phyloP scores from a whole-genome alignment of 2,329 filamentous ascomycete species.

The Aaosphaeria pasadenensis region DNA sequence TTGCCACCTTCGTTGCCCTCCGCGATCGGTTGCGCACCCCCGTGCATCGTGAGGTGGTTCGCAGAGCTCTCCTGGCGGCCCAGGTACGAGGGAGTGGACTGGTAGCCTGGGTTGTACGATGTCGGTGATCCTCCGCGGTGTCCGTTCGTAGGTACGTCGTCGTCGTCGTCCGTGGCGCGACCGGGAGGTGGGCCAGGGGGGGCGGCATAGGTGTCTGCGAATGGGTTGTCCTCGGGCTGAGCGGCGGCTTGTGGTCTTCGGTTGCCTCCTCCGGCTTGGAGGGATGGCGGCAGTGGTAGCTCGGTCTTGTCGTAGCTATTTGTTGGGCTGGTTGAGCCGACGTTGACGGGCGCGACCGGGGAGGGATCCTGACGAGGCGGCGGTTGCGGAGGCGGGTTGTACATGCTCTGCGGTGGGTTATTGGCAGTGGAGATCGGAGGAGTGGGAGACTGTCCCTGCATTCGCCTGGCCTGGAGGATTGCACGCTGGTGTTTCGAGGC shows the following conservation, averaged over 20 bases:
- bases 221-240: slow-evolving; percentile 36
- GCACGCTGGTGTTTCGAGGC: slow-evolving; percentile 83
- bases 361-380: slow-evolving; percentile 16
- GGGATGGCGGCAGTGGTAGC: slow-evolving; percentile 21
- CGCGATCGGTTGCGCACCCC: slow-evolving; percentile 18
- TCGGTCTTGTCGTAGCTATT: slow-evolving; percentile 13
- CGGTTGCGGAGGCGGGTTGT: slow-evolving; percentile 13
- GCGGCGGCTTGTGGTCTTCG: slow-evolving; percentile 1
- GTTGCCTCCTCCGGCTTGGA: slow-evolving; percentile 21
- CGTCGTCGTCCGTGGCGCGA: slow-evolving; percentile 6
- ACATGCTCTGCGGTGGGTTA: not conserved
- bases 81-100: slow-evolving; percentile 42
- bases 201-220: slow-evolving; percentile 36
- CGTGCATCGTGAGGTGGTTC: slow-evolving; percentile 47
- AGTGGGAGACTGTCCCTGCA: slow-evolving; percentile 28
- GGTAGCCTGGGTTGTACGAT: slow-evolving; percentile 32
- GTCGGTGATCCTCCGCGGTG: slow-evolving; percentile 15
- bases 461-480: slow-evolving; percentile 58
- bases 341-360: slow-evolving; percentile 16
- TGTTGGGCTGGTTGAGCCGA: slow-evolving; percentile 2
- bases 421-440: slow-evolving; percentile 11
- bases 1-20: slow-evolving; percentile 22
- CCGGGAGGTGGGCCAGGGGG: slow-evolving; percentile 19
- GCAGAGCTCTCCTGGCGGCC: slow-evolving; percentile 43
- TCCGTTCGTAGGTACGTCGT: slow-evolving; percentile 8